A percentile compares a stretch with the other conserved stretches of the same genome.
phyloP scores from a whole-genome alignment of 169 alveolate genomes.

The Cryptosporidium baileyi region DNA sequence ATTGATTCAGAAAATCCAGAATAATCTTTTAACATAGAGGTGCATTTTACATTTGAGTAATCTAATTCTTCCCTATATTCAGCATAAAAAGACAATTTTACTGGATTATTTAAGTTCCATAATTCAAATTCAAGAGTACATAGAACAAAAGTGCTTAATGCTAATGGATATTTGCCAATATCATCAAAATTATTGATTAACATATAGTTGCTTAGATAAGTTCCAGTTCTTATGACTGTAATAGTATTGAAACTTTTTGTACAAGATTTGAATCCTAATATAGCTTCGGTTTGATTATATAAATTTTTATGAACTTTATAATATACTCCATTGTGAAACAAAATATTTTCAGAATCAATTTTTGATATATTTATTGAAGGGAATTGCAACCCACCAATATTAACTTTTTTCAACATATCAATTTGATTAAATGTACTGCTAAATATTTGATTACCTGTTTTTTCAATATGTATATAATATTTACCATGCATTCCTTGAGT shows the following conservation, averaged over 20 bases:
- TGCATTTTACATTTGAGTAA: conserved; percentile 43
- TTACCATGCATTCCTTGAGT: conserved; percentile 25
- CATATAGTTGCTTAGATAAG: conserved; percentile 19
- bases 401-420: conserved; percentile 23
- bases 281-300: neutral
- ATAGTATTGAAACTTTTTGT: conserved; percentile 23
- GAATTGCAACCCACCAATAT: conserved; percentile 26
- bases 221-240: conserved; percentile 24
- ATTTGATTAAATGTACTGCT: conserved; percentile 55
- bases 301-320: neutral
- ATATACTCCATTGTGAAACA: conserved; percentile 35
- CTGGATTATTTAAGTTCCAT: conserved; percentile 20
- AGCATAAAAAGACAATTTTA: conserved; percentile 38
- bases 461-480: conserved; percentile 1
- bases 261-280: conserved; percentile 10
- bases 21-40: conserved; percentile 33
- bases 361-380: neutral
- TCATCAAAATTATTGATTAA: neutral
- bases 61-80: conserved; percentile 30
- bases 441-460: conserved; percentile 21
- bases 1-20: neutral
- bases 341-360: neutral
- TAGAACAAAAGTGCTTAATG: conserved; percentile 31
- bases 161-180: conserved; percentile 39
- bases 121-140: conserved; percentile 61